phyloP scores from a whole-genome alignment of 441 rosid genomes.

The Kokia cookei region DNA sequence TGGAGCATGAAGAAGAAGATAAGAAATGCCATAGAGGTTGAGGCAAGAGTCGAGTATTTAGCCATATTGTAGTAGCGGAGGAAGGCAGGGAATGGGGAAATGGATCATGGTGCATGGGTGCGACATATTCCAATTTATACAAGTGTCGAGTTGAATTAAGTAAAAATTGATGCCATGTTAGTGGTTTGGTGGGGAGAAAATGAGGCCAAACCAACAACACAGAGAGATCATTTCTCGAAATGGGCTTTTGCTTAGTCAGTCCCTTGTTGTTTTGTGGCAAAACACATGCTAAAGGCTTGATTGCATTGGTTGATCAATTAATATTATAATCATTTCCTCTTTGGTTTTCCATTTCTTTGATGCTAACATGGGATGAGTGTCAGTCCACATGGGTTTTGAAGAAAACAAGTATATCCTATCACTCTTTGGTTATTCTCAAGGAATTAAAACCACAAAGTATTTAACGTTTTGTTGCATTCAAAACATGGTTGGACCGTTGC shows the following conservation, averaged over 20 bases:
- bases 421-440: background rate
- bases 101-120: background rate
- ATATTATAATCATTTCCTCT: background rate
- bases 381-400: background rate
- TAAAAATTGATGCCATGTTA: background rate
- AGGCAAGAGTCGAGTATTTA: background rate
- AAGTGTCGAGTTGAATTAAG: background rate
- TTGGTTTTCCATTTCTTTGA: background rate
- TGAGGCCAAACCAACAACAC: background rate
- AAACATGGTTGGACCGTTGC: background rate
- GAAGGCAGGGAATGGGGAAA: background rate
- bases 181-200: slow-evolving; percentile 1
- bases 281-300: background rate
- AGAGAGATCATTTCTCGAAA: too few species aligned
- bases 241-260: background rate
- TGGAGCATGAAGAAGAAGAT: background rate
- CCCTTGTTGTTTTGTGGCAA: background rate
- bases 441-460: background rate
- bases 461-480: background rate
- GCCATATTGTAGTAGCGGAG: background rate
- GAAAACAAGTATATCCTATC: background rate
- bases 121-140: background rate
- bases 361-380: background rate
- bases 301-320: background rate
- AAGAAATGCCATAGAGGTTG: background rate